A percentile compares a stretch with the other conserved stretches of the same genome.
Evolutionary conservation across 148 eudicot species (phyloP).

Genomic region (Heliamphora exappendiculata): DNA sequence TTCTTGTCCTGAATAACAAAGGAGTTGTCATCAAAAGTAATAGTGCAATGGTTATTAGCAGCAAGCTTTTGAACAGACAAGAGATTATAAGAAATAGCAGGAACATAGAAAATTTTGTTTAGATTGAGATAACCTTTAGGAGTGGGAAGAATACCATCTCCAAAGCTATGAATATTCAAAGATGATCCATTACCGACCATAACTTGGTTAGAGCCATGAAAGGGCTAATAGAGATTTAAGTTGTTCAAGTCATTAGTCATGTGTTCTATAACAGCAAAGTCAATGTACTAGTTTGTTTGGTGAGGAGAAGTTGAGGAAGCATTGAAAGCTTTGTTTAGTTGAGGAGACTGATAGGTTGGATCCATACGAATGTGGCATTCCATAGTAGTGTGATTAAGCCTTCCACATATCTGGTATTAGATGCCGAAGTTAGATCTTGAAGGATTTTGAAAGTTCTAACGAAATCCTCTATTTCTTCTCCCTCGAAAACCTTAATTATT

Average conservation of each 20-base stretch:
- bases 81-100: not conserved
- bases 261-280: not conserved
- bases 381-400: too few species aligned
- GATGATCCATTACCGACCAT: not conserved
- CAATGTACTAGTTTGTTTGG: not conserved
- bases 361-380: too few species aligned
- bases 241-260: not conserved
- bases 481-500: too few species aligned
- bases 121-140: not conserved
- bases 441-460: too few species aligned
- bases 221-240: not conserved
- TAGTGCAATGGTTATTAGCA: not conserved
- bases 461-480: too few species aligned
- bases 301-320: too few species aligned
- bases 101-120: not conserved
- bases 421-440: too few species aligned
- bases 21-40: not conserved
- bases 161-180: too few species aligned
- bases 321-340: too few species aligned
- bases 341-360: too few species aligned
- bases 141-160: too few species aligned
- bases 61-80: not conserved
- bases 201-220: not conserved
- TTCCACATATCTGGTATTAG: too few species aligned
- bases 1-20: not conserved